These are phyloP conservation scores for Ceratobasidium sp. DNA, from an alignment of 1,284 basidiomycete species.

Conservation along the genomic window DNA sequence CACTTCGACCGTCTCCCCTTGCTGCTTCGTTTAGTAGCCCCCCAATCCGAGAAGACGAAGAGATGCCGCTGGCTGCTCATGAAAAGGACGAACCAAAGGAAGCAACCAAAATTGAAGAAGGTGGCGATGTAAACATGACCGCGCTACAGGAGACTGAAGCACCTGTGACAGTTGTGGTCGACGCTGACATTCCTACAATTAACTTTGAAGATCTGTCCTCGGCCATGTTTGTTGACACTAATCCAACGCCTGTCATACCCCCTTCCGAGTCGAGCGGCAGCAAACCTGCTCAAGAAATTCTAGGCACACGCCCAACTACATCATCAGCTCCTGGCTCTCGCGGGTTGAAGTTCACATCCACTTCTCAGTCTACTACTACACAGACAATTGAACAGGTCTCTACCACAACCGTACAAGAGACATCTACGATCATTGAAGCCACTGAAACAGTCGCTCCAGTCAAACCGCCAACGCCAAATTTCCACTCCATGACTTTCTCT, in stretches of 20 bases:
- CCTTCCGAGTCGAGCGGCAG: background rate
- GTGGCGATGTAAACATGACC: background rate
- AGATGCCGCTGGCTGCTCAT: background rate
- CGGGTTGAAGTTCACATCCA: background rate
- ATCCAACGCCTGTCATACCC: background rate
- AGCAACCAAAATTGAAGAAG: background rate
- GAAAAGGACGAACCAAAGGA: background rate
- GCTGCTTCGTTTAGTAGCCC: constrained; percentile 21
- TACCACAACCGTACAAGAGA: background rate
- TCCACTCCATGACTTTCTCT: constrained; percentile 25
- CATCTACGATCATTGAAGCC: background rate
- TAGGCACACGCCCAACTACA: background rate
- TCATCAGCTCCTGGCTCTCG: constrained; percentile 8
- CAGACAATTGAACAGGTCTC: background rate
- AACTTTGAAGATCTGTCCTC: constrained; percentile 35
- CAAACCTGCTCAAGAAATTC: background rate
- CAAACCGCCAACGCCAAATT: constrained; percentile 18
- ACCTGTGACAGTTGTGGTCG: background rate
- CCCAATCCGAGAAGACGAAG: constrained; percentile 9
- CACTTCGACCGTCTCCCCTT: constrained; percentile 29
- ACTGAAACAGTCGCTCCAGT: background rate
- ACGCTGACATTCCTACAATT: constrained; percentile 9
- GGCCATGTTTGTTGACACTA: constrained; percentile 31
- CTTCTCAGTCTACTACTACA: background rate
- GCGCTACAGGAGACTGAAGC: background rate